Evolutionary conservation across 2,329 filamentous ascomycete genomes (phyloP), one percentile per base, ranked within the genome.

Genomic region (Exophiala lecanii-corni): DNA sequence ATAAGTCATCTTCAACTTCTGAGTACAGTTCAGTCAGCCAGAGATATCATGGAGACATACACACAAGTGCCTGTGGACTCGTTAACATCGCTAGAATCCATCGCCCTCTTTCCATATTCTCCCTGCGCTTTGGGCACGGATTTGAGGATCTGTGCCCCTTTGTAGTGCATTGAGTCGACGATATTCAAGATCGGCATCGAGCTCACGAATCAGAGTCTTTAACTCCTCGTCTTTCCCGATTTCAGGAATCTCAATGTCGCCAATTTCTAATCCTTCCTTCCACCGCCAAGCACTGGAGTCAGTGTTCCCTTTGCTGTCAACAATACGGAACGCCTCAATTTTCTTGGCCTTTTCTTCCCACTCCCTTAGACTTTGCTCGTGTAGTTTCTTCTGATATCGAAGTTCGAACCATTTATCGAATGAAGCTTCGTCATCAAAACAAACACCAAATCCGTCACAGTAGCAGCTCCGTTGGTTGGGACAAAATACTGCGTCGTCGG

Each of bases 381-480:
- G 57, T 35, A 70, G 62, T 2, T 63, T 51, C 41, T 69, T 62
- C 38, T 68, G 56, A 19, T 62, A 66, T 34, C 67, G 64, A n/a
- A 73, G 49, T 28, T 70, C 66, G 18, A 72, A 67, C 55, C 69
- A 80, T 9, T 65, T 59, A 19, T 72, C 61, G 39, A 71, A 79
- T 39, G 67, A 59, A 3, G 69, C 60, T 21, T 72, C 64, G 3
- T 66, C 68, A 9, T 72, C 75, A 50, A 81, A 82, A 55, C 80
- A 83, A 7, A 77, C 62, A 1, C 80, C 79, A 37, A 74, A 83
- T 4, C 76, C 78, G 47, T 82, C 78, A 57, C 80, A 83, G 48
- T 79, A 79, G 61, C 80, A 83, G 0, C 73, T 60, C 43, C 74
- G 68, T 61, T 79, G 73, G 20, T 61, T 61, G 3, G 69, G 67